Evolutionary conservation across 306 rosid species (phyloP).

Genomic region (Pueraria montana): DNA sequence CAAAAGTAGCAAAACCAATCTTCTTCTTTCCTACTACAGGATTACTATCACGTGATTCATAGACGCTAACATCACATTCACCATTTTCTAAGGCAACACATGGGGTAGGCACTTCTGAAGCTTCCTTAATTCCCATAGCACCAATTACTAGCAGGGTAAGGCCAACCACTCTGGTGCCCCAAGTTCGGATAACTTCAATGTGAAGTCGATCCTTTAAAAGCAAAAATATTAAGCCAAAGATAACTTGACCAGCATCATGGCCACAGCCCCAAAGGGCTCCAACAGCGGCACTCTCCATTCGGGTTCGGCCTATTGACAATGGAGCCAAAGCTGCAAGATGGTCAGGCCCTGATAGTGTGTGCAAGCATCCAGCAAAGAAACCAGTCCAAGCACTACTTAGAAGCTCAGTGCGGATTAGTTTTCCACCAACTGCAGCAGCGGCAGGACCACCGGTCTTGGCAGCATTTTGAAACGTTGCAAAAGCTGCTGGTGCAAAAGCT

Average conservation of each 20-base stretch:
- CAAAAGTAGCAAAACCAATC: slow-evolving; percentile 98
- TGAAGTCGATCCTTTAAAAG: slow-evolving; percentile 90
- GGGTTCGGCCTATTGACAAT: slow-evolving; percentile 85
- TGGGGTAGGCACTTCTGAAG: slow-evolving; percentile 82
- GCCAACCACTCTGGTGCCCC: slow-evolving; percentile 97
- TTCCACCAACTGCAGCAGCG: slow-evolving; percentile 70
- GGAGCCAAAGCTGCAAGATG: slow-evolving; percentile 99
- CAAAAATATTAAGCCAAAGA: slow-evolving; percentile 86
- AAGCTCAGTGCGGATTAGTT: slow-evolving; percentile 78
- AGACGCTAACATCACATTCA: slow-evolving; percentile 68
- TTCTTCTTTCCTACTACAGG: slow-evolving; percentile 77
- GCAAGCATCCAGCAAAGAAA: slow-evolving; percentile 94
- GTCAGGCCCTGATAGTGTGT: slow-evolving; percentile 99
- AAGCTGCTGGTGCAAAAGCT: slow-evolving; percentile 81
- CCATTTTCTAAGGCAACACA: slow-evolving; percentile 87
- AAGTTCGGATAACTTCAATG: slow-evolving; percentile 82
- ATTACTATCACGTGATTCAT: slow-evolving; percentile 64
- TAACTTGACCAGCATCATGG: slow-evolving; percentile 96
- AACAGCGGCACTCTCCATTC: slow-evolving; percentile 92
- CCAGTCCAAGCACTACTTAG: slow-evolving; percentile 96
- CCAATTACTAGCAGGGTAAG: slow-evolving; percentile 87
- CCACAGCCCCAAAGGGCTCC: slow-evolving; percentile 99
- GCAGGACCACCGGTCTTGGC: slow-evolving; percentile 74
- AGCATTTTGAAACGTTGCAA: slow-evolving; percentile 76
- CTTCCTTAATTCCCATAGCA: slow-evolving; percentile 91